A percentile compares a stretch with the other conserved stretches of the same genome.
Conservation (phyloP, 768 basidiomycete species). For the Russula compacta region DNA sequence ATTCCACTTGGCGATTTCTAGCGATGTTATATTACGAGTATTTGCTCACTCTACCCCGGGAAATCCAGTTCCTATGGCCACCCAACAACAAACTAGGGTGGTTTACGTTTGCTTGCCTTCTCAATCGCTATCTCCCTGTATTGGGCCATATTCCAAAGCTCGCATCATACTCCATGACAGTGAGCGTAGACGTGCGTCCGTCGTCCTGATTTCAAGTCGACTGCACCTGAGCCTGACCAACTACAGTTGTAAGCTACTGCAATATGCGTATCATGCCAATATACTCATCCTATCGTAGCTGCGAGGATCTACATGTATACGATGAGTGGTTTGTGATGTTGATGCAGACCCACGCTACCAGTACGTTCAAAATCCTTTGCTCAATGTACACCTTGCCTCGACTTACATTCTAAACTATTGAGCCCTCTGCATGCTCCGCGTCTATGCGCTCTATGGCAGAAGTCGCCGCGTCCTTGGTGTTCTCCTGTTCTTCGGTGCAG, state of each 20-base stretch:
- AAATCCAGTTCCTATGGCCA: slow-evolving; percentile 39
- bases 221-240: neutral
- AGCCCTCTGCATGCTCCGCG: slow-evolving; percentile 4
- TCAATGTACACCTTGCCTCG: too few species aligned
- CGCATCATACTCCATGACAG: slow-evolving; percentile 18
- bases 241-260: slow-evolving; percentile 1
- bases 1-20: neutral
- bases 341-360: neutral
- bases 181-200: neutral
- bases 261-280: neutral
- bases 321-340: neutral
- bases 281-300: neutral
- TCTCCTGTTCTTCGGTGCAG: neutral
- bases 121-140: slow-evolving; percentile 42
- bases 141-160: slow-evolving; percentile 27
- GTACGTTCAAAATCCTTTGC: neutral
- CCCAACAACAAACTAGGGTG: slow-evolving; percentile 27
- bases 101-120: slow-evolving; percentile 37
- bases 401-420: neutral
- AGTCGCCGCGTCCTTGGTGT: neutral
- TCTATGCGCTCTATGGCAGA: slow-evolving; percentile 4
- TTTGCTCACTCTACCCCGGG: slow-evolving; percentile 26
- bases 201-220: neutral
- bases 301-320: neutral
- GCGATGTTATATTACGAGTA: slow-evolving; percentile 28